Conservation (phyloP, 176 grass and related monocot genomes). For the Thinopyrum elongatum region DNA sequence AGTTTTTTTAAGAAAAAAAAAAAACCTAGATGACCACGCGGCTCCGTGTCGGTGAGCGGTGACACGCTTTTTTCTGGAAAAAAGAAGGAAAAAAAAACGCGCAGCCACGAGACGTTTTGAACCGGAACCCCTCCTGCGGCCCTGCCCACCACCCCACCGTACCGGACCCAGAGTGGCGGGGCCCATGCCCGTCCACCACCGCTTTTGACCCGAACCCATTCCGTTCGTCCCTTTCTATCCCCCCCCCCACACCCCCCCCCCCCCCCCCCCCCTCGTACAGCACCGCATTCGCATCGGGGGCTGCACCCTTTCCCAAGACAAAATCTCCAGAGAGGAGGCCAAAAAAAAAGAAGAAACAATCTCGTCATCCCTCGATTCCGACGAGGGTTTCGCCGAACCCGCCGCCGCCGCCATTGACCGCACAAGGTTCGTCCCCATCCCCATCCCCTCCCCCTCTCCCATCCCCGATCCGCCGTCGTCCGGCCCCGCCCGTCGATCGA, state of each 20-base stretch:
- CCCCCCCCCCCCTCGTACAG: not conserved
- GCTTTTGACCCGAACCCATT: not conserved
- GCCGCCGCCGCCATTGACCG: not conserved
- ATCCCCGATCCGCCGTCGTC: not conserved
- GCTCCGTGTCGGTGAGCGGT: not conserved
- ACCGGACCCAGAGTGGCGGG: not conserved
- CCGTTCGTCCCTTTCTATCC: not conserved
- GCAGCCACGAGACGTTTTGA: not conserved
- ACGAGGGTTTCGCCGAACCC: conserved; percentile 7
- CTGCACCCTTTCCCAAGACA: conserved; percentile 22
- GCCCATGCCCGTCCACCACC: not conserved
- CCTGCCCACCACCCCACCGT: not conserved
- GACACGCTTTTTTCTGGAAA: not conserved
- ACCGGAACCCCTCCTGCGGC: not conserved
- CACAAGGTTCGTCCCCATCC: not conserved
- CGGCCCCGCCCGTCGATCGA: not conserved
- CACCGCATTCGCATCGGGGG: not conserved
- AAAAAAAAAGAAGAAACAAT: not conserved
- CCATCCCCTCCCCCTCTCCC: not conserved
- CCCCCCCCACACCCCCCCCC: no score
- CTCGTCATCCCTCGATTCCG: not conserved
- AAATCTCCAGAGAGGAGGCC: not conserved
- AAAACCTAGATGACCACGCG: not conserved
- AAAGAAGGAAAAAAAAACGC: not conserved
- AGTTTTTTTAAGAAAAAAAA: no score